Percentiles rank a stretch among this genome's conserved stretches.
These are phyloP conservation scores for Hypoxylon lenormandii DNA, from an alignment of 495 filamentous ascomycete genomes.

Conservation along the genomic window DNA sequence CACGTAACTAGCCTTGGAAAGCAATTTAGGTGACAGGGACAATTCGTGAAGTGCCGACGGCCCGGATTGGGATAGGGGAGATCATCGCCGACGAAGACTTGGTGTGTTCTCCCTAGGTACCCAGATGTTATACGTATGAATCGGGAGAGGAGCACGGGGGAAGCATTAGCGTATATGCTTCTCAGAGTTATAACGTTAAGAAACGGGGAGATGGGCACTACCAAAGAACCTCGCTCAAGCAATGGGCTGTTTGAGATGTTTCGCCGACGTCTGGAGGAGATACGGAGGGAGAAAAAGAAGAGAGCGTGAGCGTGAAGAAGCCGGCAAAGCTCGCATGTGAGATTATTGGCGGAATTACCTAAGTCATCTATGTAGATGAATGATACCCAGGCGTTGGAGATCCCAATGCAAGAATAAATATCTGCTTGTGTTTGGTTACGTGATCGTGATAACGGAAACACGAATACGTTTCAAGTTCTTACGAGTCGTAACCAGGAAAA, in stretches of 20 bases:
- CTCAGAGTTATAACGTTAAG: conserved; percentile 7
- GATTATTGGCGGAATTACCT: conserved; percentile 47
- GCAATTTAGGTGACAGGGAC: neutral
- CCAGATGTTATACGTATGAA: conserved; percentile 24
- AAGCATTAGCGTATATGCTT: conserved; percentile 24
- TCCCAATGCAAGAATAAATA: conserved; percentile 22
- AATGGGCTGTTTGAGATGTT: conserved; percentile 2
- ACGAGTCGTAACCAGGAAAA: too few relatives aligned
- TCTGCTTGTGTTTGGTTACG: neutral
- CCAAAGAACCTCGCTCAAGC: neutral
- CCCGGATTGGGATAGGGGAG: conserved; percentile 1
- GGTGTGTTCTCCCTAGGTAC: neutral
- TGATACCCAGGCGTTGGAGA: conserved; percentile 54
- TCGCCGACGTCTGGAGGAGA: neutral
- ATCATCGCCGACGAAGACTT: neutral
- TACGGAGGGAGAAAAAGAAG: neutral
- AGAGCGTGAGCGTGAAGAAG: conserved; percentile 10
- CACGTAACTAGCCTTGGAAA: neutral
- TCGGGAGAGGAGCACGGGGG: neutral
- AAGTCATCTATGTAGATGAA: conserved; percentile 50
- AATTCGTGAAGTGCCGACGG: neutral
- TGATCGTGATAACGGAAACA: conserved; percentile 12
- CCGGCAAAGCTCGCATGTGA: conserved; percentile 43
- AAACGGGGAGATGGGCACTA: neutral
- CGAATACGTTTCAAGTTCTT: neutral